These are phyloP conservation scores for Penicillium expansum DNA, from an alignment of 2,329 filamentous ascomycete species.

Conservation along the genomic window DNA sequence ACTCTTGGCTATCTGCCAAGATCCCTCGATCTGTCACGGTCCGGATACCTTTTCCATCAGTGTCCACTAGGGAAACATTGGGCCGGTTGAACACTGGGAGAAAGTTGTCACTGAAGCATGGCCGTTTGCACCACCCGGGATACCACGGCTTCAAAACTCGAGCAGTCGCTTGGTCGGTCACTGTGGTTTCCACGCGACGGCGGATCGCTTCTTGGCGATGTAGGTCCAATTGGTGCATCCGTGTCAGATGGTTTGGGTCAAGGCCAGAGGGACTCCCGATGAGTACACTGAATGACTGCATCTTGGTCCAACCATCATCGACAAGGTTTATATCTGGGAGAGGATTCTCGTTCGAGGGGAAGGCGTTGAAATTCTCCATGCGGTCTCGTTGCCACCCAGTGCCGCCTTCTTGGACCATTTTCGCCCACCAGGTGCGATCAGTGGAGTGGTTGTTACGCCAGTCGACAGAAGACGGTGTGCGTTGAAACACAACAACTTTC, in stretches of 20 bases:
- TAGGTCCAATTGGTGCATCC: constrained; percentile 38
- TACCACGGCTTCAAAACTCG: constrained; percentile 60
- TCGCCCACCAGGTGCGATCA: constrained; percentile 10
- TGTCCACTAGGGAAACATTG: constrained; percentile 61
- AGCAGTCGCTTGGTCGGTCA: constrained; percentile 54
- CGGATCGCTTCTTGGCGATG: constrained; percentile 47
- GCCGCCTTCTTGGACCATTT: not conserved
- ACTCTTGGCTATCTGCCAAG: constrained; percentile 43
- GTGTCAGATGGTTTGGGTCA: constrained; percentile 27
- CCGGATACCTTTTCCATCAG: constrained; percentile 53
- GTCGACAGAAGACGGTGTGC: constrained; percentile 41
- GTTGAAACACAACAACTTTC: constrained; percentile 44
- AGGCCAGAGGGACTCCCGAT: constrained; percentile 15
- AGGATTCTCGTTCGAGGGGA: constrained; percentile 15
- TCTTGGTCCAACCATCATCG: constrained; percentile 28
- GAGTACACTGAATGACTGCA: constrained; percentile 12
- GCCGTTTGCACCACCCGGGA: constrained; percentile 61
- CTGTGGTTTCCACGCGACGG: constrained; percentile 48
- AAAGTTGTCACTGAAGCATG: constrained; percentile 57
- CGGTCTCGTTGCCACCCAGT: constrained; percentile 28
- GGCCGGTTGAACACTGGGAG: constrained; percentile 57
- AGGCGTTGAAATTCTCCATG: constrained; percentile 29
- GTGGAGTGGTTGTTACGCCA: constrained; percentile 29
- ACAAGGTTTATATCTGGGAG: constrained; percentile 21
- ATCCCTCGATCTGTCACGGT: constrained; percentile 49